Percentiles rank a stretch among this genome's conserved stretches.
Conservation (phyloP, 2,329 filamentous ascomycete species). For the Alternaria sp. region DNA sequence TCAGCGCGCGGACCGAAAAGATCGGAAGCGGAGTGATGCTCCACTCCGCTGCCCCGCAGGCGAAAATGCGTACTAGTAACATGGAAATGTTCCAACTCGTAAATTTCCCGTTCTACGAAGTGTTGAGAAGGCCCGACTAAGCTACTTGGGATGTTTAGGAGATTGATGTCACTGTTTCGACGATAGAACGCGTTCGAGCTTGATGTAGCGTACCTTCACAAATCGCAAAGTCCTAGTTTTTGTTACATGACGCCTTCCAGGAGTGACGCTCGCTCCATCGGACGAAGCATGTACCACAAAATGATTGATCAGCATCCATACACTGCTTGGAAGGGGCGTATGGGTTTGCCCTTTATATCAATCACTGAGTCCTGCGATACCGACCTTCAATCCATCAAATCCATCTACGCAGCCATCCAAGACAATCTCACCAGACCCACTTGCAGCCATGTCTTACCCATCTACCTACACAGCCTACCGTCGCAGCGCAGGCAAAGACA, state of each 20-base stretch:
- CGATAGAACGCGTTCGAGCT: neutral
- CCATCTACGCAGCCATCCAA: neutral
- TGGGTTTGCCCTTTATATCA: neutral
- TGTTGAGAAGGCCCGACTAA: neutral
- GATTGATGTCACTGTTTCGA: neutral
- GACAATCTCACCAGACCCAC: neutral
- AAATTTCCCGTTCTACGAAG: neutral
- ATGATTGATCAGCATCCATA: conserved; percentile 1
- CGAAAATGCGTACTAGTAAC: neutral
- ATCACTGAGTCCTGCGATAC: neutral
- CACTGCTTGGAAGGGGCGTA: too few species aligned
- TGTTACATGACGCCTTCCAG: neutral
- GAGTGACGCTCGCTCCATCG: neutral
- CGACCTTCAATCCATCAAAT: neutral
- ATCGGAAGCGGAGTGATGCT: neutral
- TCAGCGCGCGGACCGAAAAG: neutral
- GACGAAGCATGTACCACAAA: neutral
- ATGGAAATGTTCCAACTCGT: neutral
- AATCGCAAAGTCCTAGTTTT: neutral
- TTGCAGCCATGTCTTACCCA: conserved; percentile 22
- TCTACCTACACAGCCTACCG: conserved; percentile 28
- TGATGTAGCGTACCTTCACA: neutral
- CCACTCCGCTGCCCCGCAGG: neutral
- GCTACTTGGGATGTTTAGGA: neutral
- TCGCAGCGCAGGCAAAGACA: conserved; percentile 24